Percentiles rank a stretch among this genome's conserved stretches.
Evolutionary conservation across 2,329 filamentous ascomycete genomes (phyloP).

Genomic region (Ceratocystis eucalypticola): DNA sequence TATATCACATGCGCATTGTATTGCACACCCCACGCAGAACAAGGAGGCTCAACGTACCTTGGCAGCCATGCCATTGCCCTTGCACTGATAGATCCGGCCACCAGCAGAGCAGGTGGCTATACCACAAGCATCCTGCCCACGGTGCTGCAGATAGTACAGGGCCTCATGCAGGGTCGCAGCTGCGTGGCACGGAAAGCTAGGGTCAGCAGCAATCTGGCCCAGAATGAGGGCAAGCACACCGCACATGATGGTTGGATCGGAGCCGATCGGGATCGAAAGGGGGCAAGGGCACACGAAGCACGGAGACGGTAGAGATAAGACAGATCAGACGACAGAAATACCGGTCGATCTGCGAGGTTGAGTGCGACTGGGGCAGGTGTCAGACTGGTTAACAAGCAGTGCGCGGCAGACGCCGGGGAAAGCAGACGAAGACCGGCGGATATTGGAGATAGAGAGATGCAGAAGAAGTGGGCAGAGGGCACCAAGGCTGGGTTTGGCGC

Average conservation of each 20-base stretch:
- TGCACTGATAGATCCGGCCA: constrained; percentile 75
- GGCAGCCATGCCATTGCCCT: constrained; percentile 77
- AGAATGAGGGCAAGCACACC: constrained; percentile 49
- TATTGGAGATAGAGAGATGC: not conserved
- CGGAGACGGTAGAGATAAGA: not conserved
- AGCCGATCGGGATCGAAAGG: not conserved
- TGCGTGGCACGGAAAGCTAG: constrained; percentile 27
- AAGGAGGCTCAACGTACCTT: constrained; percentile 33
- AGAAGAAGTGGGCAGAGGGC: not conserved
- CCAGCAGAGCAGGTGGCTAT: constrained; percentile 60
- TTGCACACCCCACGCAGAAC: not conserved
- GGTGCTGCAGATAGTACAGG: constrained; percentile 54
- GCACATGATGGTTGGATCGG: constrained; percentile 37
- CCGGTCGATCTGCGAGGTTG: not conserved
- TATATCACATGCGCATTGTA: not conserved
- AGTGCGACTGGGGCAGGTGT: not conserved
- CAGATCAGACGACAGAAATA: not conserved
- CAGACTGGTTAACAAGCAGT: constrained; percentile 5
- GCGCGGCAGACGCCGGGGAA: constrained; percentile 3
- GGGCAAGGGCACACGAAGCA: not conserved
- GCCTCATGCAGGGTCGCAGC: constrained; percentile 56
- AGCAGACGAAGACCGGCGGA: constrained; percentile 3
- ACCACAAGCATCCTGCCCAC: constrained; percentile 78
- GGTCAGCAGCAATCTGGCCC: constrained; percentile 36
- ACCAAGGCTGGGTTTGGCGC: not conserved